phyloP scores from a whole-genome alignment of 73 alveolate genomes.

The Paramecium bursaria region DNA sequence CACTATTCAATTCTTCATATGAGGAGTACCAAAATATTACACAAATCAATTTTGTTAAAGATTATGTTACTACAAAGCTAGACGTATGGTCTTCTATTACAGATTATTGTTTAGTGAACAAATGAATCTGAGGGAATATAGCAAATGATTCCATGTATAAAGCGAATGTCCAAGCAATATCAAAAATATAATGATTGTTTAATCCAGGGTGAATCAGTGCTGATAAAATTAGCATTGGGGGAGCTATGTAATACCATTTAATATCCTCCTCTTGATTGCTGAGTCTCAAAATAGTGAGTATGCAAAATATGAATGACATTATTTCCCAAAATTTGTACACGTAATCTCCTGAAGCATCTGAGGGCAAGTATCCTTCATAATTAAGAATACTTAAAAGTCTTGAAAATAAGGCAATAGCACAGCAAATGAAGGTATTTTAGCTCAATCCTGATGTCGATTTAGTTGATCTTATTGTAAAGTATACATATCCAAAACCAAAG shows the following conservation, averaged over 20 bases:
- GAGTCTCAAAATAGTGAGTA: slow-evolving; percentile 2
- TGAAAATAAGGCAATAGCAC: slow-evolving; percentile 60
- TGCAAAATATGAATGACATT: slow-evolving; percentile 58
- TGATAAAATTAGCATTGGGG: slow-evolving; percentile 69
- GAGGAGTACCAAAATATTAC: slow-evolving; percentile 62
- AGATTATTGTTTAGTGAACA: slow-evolving; percentile 74
- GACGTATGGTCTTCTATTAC: slow-evolving; percentile 78
- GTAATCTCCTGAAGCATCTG: slow-evolving; percentile 71
- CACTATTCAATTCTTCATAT: slow-evolving; percentile 51
- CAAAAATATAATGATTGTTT: slow-evolving; percentile 61
- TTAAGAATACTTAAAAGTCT: slow-evolving; percentile 67
- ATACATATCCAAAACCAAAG: slow-evolving; percentile 66
- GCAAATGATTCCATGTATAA: slow-evolving; percentile 79
- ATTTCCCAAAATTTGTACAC: slow-evolving; percentile 69
- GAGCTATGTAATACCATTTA: slow-evolving; percentile 72
- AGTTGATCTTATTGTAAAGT: slow-evolving; percentile 2
- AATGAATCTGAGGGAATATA: slow-evolving; percentile 72
- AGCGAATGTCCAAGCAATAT: slow-evolving; percentile 74
- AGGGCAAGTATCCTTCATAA: slow-evolving; percentile 71
- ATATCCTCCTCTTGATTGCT: slow-evolving; percentile 33
- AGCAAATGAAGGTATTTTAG: slow-evolving; percentile 73
- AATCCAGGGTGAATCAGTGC: slow-evolving; percentile 69
- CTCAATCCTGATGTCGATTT: slow-evolving; percentile 72
- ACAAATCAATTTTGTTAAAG: slow-evolving; percentile 52
- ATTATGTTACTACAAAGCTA: slow-evolving; percentile 55